phyloP scores from a whole-genome alignment of 495 filamentous ascomycete species.

The Podospora fimiseda region DNA sequence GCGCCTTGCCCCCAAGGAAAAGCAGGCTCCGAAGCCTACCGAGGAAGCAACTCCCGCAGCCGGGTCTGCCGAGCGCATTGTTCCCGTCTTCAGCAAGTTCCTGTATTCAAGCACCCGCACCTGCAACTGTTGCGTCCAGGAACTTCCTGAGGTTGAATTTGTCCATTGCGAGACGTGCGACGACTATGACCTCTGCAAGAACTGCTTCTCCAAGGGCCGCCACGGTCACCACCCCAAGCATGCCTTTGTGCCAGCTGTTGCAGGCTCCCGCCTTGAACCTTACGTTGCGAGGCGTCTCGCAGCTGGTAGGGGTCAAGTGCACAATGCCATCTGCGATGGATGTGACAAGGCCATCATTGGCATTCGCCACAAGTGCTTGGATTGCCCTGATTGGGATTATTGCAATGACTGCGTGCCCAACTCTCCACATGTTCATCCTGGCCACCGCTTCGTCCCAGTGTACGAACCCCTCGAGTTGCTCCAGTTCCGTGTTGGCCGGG shows the following conservation, averaged over 20 bases:
- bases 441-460: constrained; percentile 85
- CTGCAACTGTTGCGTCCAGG: constrained; percentile 86
- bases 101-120: constrained; percentile 53
- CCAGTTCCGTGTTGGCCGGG: constrained; percentile 28
- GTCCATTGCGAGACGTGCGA: constrained; percentile 80
- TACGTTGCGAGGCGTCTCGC: constrained; percentile 57
- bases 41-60: constrained; percentile 15
- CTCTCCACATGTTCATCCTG: constrained; percentile 62
- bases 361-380: constrained; percentile 93
- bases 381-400: constrained; percentile 97
- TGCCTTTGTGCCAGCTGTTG: constrained; percentile 60
- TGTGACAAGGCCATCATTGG: constrained; percentile 87
- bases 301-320: constrained; percentile 73
- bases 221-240: constrained; percentile 95
- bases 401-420: constrained; percentile 70
- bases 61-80: constrained; percentile 13
- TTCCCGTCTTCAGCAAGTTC: constrained; percentile 21
- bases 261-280: constrained; percentile 48
- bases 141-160: constrained; percentile 68
- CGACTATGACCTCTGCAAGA: constrained; percentile 86
- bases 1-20: constrained; percentile 58
- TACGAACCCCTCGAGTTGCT: constrained; percentile 68
- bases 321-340: constrained; percentile 90
- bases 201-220: constrained; percentile 65
- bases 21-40: constrained; percentile 15